These are phyloP conservation scores for Hanseniaspora jakobsenii DNA, from an alignment of 805 yeast species.

Conservation along the genomic window DNA sequence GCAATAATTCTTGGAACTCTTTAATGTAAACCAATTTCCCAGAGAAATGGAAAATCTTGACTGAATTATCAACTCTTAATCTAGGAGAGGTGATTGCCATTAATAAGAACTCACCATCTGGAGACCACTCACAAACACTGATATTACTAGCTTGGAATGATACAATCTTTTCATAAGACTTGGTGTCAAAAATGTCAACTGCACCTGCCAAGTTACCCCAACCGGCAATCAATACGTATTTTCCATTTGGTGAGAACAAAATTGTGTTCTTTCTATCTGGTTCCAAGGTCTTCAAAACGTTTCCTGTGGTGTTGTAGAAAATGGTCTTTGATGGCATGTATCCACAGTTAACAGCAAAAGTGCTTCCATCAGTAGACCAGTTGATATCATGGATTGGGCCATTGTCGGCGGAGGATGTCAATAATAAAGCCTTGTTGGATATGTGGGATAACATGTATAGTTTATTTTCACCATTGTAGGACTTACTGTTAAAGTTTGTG, in stretches of 20 bases:
- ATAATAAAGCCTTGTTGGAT: constrained; percentile 81
- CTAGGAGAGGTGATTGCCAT: constrained; percentile 97
- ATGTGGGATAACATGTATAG: constrained; percentile 71
- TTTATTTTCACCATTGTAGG: constrained; percentile 94
- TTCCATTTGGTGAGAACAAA: constrained; percentile 85
- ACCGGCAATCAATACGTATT: constrained; percentile 85
- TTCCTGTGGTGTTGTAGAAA: constrained; percentile 89
- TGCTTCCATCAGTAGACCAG: constrained; percentile 94
- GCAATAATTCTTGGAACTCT: constrained; percentile 69
- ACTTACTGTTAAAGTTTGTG: constrained; percentile 92
- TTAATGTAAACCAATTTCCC: constrained; percentile 69
- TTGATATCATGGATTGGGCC: constrained; percentile 97
- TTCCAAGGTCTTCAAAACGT: constrained; percentile 68
- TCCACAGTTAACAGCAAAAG: constrained; percentile 94
- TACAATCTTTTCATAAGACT: constrained; percentile 61
- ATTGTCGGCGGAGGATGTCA: constrained; percentile 63
- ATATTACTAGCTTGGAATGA: constrained; percentile 88
- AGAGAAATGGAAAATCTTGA: constrained; percentile 81
- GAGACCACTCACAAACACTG: constrained; percentile 95
- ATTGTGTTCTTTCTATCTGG: constrained; percentile 83
- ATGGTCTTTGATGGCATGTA: constrained; percentile 95
- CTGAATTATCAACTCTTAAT: constrained; percentile 90
- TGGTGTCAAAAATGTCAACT: constrained; percentile 80
- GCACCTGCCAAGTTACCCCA: constrained; percentile 96
- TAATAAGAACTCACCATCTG: constrained; percentile 83